A percentile compares a stretch with the other conserved stretches of the same genome.
Conservation (phyloP, 2,329 filamentous ascomycete genomes). For the Tolypocladium amazonense region DNA sequence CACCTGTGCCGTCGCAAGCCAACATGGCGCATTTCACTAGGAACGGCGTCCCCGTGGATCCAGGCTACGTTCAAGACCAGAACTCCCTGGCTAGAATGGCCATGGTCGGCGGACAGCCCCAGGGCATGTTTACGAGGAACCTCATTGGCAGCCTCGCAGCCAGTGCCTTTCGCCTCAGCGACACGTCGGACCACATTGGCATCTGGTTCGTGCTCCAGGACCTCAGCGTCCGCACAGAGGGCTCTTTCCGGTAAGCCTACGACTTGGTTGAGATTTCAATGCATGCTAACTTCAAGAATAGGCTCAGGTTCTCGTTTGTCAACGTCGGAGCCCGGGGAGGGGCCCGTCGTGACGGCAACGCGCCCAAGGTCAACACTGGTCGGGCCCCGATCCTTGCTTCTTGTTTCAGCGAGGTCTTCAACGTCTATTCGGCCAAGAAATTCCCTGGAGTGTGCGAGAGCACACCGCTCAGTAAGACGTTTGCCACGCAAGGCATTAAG, state of each 20-base stretch:
- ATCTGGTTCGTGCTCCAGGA: conserved; percentile 98
- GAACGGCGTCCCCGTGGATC: conserved; percentile 10
- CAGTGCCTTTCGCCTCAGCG: conserved; percentile 75
- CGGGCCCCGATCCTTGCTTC: conserved; percentile 75
- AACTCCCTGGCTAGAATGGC: conserved; percentile 21
- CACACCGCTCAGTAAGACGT: conserved; percentile 81
- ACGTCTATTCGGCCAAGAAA: conserved; percentile 94
- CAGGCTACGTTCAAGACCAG: conserved; percentile 19
- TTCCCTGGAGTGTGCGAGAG: conserved; percentile 96
- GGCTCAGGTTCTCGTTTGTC: conserved; percentile 64
- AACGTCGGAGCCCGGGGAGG: conserved; percentile 55
- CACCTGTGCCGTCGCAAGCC: conserved; percentile 15
- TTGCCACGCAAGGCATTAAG: conserved; percentile 90
- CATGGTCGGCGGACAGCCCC: conserved; percentile 39
- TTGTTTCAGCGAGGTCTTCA: conserved; percentile 80
- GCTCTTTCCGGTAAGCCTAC: conserved; percentile 63
- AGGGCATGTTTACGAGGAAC: conserved; percentile 88
- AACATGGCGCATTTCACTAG: conserved; percentile 14
- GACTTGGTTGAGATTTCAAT: neutral
- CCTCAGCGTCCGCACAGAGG: conserved; percentile 86
- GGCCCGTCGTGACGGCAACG: conserved; percentile 26
- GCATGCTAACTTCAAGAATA: conserved; percentile 18
- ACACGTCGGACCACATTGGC: conserved; percentile 69
- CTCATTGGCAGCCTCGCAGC: conserved; percentile 86
- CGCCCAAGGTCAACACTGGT: conserved; percentile 53